phyloP scores from a whole-genome alignment of 2,329 filamentous ascomycete genomes.

The Apiospora arundinis region DNA sequence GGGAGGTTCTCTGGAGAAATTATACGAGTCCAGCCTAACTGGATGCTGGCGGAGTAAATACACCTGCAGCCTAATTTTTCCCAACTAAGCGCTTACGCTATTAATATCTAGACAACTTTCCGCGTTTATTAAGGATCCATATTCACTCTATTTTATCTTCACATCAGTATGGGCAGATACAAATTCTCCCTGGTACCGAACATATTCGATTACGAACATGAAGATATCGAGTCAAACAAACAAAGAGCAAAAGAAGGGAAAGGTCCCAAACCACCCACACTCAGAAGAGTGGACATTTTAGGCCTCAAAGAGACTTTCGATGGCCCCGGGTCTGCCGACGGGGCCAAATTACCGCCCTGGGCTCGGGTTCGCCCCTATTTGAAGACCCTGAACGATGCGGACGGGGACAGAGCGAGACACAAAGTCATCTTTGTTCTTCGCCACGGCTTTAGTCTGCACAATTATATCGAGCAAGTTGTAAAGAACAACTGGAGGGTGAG shows the following conservation, averaged over 20 bases:
- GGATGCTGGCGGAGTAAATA: background rate
- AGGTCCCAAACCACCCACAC: background rate
- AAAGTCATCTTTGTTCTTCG: constrained; percentile 28
- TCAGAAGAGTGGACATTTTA: background rate
- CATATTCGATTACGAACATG: background rate
- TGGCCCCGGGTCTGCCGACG: background rate
- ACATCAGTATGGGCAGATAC: constrained; percentile 8
- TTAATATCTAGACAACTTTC: too few species aligned
- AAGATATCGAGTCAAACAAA: background rate
- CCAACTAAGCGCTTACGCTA: background rate
- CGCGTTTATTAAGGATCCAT: too few species aligned
- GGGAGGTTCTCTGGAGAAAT: background rate
- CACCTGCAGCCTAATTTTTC: background rate
- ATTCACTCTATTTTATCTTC: background rate
- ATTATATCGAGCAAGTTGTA: constrained; percentile 21
- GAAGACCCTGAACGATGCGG: constrained; percentile 19
- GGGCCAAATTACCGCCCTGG: constrained; percentile 8
- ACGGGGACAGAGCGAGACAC: constrained; percentile 22
- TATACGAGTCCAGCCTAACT: background rate
- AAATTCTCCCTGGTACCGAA: constrained; percentile 8
- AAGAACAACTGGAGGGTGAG: constrained; percentile 25
- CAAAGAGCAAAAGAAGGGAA: background rate
- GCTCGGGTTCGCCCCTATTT: constrained; percentile 21
- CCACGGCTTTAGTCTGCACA: constrained; percentile 27
- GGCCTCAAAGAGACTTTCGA: background rate